Evolutionary conservation across 345 rosid species (phyloP).

Genomic region (Bruguiera sexangula): DNA sequence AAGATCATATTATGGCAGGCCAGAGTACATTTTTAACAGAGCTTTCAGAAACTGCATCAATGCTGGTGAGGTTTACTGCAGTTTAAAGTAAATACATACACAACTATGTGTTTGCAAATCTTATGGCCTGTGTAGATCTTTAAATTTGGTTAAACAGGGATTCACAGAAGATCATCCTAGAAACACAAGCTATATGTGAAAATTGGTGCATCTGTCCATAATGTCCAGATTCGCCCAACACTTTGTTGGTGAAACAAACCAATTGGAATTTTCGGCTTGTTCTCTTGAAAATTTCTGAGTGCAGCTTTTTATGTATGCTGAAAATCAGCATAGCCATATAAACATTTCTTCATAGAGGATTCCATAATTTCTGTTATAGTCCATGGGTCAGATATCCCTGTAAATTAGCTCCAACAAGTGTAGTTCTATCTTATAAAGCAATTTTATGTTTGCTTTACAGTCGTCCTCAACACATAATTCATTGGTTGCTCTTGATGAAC

Average conservation of each 20-base stretch:
- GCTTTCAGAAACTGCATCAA: constrained; percentile 91
- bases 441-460: constrained; percentile 39
- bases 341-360: neutral
- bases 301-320: neutral
- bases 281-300: neutral
- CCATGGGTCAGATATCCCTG: neutral
- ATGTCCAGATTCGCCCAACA: too few relatives aligned
- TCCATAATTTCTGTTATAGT: neutral
- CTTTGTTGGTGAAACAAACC: neutral
- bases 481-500: constrained; percentile 89
- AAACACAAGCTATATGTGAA: too few relatives aligned
- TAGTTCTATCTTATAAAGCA: neutral
- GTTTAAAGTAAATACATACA: neutral
- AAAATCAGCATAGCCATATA: neutral
- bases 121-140: neutral
- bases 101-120: neutral
- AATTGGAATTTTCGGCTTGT: constrained; percentile 1
- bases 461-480: constrained; percentile 75
- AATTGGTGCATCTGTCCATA: too few relatives aligned
- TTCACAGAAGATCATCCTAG: neutral
- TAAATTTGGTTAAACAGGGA: neutral
- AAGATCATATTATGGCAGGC: constrained; percentile 91
- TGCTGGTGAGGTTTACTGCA: constrained; percentile 58
- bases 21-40: constrained; percentile 96
- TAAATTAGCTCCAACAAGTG: neutral